Percentiles rank a stretch among this genome's conserved stretches.
Evolutionary conservation across 1,284 basidiomycete genomes (phyloP).

Genomic region (Omphalotus olearius): DNA sequence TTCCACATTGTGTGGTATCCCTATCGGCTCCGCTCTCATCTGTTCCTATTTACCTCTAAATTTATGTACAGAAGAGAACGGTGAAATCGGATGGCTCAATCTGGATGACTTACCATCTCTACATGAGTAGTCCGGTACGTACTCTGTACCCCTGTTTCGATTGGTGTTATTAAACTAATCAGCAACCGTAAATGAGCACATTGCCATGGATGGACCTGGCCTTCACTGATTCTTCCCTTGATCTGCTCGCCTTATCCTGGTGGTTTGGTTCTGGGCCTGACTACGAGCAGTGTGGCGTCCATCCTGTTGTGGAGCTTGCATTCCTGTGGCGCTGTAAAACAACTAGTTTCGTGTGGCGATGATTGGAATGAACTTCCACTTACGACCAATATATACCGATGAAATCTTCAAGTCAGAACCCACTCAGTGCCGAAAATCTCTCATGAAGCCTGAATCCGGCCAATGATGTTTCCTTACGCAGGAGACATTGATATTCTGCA

Average conservation of each 20-base stretch:
- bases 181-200: no score
- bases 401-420: no score
- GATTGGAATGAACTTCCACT: constrained; percentile 72
- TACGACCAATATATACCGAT: no score
- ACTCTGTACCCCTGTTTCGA: not conserved
- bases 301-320: constrained; percentile 83
- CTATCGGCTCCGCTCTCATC: constrained; percentile 89
- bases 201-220: constrained; percentile 92
- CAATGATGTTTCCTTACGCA: no score
- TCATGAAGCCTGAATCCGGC: no score
- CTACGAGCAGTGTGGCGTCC: constrained; percentile 80
- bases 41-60: constrained; percentile 89
- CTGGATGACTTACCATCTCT: constrained; percentile 76
- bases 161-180: constrained; percentile 7
- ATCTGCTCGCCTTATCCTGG: constrained; percentile 82
- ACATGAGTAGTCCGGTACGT: constrained; percentile 61
- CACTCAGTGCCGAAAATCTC: no score
- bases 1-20: constrained; percentile 63
- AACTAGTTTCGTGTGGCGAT: no score
- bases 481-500: no score
- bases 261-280: constrained; percentile 59
- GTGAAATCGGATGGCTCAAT: constrained; percentile 73
- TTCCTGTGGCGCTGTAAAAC: no score
- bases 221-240: constrained; percentile 81
- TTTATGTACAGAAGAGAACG: constrained; percentile 81